These are phyloP conservation scores for Penicillium expansum DNA, from an alignment of 2,329 filamentous ascomycete genomes.

Conservation along the genomic window DNA sequence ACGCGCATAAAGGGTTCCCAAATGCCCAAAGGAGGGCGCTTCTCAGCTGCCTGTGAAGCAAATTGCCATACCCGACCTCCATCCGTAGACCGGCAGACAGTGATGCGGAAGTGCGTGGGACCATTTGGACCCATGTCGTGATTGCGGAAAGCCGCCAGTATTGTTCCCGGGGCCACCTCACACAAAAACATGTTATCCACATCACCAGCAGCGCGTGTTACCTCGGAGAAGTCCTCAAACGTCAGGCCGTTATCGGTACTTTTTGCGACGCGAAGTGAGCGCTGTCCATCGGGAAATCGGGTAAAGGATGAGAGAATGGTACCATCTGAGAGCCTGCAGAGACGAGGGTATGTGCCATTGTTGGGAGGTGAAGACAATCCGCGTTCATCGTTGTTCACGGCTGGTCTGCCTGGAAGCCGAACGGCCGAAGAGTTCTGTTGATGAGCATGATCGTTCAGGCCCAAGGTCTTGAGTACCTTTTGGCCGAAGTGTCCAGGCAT, in stretches of 20 bases:
- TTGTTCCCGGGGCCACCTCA: conserved; percentile 35
- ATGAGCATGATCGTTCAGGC: conserved; percentile 18
- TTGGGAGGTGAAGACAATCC: conserved; percentile 35
- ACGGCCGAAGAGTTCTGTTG: conserved; percentile 4
- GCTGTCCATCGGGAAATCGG: conserved; percentile 37
- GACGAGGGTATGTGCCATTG: conserved; percentile 49
- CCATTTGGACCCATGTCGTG: conserved; percentile 41
- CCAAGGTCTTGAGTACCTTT: conserved; percentile 33
- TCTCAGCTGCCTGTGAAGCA: conserved; percentile 47
- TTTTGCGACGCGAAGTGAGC: conserved; percentile 45
- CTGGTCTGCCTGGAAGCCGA: conserved; percentile 8
- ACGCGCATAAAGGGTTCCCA: conserved; percentile 54
- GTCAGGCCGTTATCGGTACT: conserved; percentile 46
- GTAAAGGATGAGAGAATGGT: conserved; percentile 50
- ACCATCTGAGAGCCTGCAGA: conserved; percentile 46
- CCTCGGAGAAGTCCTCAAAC: conserved; percentile 45
- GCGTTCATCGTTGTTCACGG: conserved; percentile 35
- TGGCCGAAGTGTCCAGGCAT: conserved; percentile 33
- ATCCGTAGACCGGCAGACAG: conserved; percentile 49
- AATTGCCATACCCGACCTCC: conserved; percentile 46
- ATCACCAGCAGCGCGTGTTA: conserved; percentile 45
- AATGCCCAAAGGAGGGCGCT: conserved; percentile 38
- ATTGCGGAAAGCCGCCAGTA: conserved; percentile 52
- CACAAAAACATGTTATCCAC: conserved; percentile 50
- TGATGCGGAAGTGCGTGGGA: conserved; percentile 49